Evolutionary conservation across 1,284 basidiomycete species (phyloP).

Genomic region (Ceratobasidium sp.): DNA sequence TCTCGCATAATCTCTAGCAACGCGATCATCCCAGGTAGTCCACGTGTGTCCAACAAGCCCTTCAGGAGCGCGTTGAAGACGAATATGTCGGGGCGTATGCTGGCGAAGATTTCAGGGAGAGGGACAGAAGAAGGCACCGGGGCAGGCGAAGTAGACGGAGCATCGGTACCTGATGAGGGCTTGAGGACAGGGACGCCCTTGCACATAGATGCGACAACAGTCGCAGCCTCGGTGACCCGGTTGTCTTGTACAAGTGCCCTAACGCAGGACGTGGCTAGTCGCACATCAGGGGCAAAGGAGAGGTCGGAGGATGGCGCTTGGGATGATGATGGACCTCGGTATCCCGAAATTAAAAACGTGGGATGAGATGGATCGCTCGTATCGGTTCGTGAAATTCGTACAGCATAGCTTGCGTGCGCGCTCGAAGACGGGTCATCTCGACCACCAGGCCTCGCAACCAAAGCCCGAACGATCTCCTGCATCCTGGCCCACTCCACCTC

Average conservation of each 20-base stretch:
- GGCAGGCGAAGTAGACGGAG: not conserved
- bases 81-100: slow-evolving; percentile 18
- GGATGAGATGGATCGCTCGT: not conserved
- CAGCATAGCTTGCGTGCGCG: not conserved
- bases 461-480: slow-evolving; percentile 7
- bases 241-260: slow-evolving; percentile 7
- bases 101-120: slow-evolving; percentile 29
- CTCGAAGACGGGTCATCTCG: not conserved
- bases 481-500: not conserved
- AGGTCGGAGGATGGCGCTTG: not conserved
- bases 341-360: slow-evolving; percentile 31
- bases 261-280: slow-evolving; percentile 26
- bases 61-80: slow-evolving; percentile 37
- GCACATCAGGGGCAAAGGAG: slow-evolving; percentile 18
- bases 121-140: not conserved
- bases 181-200: not conserved
- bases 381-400: slow-evolving; percentile 20
- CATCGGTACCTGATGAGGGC: not conserved
- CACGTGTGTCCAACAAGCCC: slow-evolving; percentile 23
- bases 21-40: slow-evolving; percentile 25
- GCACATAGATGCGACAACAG: slow-evolving; percentile 34
- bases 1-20: slow-evolving; percentile 38
- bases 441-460: not conserved
- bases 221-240: slow-evolving; percentile 32
- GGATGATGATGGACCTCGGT: slow-evolving; percentile 12